Evolutionary conservation across 768 basidiomycete species (phyloP).

Genomic region (Pholiota molesta): DNA sequence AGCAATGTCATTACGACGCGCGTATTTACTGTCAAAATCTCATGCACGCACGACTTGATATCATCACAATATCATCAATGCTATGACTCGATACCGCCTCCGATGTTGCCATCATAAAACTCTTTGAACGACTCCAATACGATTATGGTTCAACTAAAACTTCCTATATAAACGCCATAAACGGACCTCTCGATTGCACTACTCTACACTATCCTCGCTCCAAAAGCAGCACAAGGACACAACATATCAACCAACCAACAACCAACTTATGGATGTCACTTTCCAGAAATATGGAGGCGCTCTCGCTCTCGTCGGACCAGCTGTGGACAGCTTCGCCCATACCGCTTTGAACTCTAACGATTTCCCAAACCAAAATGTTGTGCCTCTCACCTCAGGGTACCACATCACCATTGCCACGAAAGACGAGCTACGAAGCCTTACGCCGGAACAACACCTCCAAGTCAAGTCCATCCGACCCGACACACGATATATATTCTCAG

Average conservation of each 20-base stretch:
- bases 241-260: background rate
- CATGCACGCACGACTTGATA: no score
- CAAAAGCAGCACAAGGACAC: no score
- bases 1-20: no score
- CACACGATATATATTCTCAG: slow-evolving; percentile 33
- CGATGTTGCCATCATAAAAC: no score
- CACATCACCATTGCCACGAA: slow-evolving; percentile 47
- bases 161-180: no score
- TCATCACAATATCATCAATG: no score
- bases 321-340: background rate
- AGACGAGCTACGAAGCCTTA: slow-evolving; percentile 35
- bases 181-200: no score
- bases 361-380: background rate
- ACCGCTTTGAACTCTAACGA: background rate
- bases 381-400: slow-evolving; percentile 19
- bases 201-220: no score
- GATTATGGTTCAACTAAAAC: no score
- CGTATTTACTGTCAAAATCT: no score
- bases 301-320: background rate
- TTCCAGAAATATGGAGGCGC: background rate
- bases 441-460: slow-evolving; percentile 24
- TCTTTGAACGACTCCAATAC: no score
- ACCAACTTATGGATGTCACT: background rate
- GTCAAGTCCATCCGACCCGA: slow-evolving; percentile 27
- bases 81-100: no score